Percentiles rank a stretch among this genome's conserved stretches.
Evolutionary conservation across 78 protist species (phyloP).

Genomic region (Anaeramoeba flamelloides): DNA sequence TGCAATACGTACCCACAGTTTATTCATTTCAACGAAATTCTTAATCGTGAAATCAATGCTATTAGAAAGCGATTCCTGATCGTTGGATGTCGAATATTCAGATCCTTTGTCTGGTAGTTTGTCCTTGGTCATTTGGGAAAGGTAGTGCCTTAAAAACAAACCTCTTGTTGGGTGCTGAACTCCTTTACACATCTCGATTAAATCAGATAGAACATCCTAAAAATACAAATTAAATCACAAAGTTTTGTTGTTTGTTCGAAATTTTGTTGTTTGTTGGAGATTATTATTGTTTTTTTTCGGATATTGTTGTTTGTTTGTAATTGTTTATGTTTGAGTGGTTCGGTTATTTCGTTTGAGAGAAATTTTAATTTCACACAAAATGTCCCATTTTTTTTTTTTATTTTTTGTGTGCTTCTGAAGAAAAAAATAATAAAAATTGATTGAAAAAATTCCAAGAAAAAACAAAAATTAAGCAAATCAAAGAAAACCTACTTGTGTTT

Average conservation of each 20-base stretch:
- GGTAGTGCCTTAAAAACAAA: slow-evolving; percentile 80
- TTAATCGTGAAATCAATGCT: slow-evolving; percentile 60
- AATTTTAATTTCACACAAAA: too few relatives aligned
- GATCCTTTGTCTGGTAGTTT: slow-evolving; percentile 62
- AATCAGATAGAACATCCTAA: slow-evolving; percentile 36
- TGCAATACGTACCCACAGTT: slow-evolving; percentile 93
- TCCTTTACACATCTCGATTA: slow-evolving; percentile 93
- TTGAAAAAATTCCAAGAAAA: too few relatives aligned
- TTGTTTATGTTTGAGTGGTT: too few relatives aligned
- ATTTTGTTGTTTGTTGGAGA: neutral
- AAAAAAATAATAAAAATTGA: too few relatives aligned
- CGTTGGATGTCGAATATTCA: neutral
- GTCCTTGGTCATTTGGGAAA: slow-evolving; percentile 52
- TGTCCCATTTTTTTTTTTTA: too few relatives aligned
- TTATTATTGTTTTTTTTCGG: neutral
- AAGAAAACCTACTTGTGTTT: slow-evolving; percentile 52
- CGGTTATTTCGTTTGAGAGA: too few relatives aligned
- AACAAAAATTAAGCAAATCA: too few relatives aligned
- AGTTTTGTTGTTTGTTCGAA: slow-evolving; percentile 33
- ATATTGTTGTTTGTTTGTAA: too few relatives aligned
- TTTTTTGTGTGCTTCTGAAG: too few relatives aligned
- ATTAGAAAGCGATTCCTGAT: slow-evolving; percentile 27
- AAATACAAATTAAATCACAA: slow-evolving; percentile 7
- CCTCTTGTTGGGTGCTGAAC: slow-evolving; percentile 87
- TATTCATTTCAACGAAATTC: slow-evolving; percentile 88